Evolutionary conservation across 2,329 filamentous ascomycete genomes (phyloP), one percentile per base, ranked within the genome.

Genomic region (Diplodia sapinea): DNA sequence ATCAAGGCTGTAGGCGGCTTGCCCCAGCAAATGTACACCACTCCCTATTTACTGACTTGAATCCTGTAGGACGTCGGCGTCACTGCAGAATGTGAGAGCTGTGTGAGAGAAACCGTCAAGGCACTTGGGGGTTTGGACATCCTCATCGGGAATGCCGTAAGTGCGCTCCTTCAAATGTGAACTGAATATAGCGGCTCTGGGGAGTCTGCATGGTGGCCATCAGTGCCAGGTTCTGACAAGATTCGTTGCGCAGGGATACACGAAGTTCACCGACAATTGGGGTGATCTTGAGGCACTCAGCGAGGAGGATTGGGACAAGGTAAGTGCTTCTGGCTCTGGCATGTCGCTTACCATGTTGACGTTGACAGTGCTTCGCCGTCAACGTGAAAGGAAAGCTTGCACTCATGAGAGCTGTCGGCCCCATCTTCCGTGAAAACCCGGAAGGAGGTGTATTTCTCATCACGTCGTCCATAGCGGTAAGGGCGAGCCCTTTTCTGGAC

Each of bases 71-170:
- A 94, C 76, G 83, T 91, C 54, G 87, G 86, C 17, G 80, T 82
- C 6, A 83, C 86, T 40, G 77, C 80, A 1, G 89, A 91, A 31
- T 87, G 91, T 70, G 77, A 82, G 59, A 80, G 81, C 0, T 82
- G 89, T 0, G 86, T 94, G 0, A 78, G 84, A 20, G 83, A 89
- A 54, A 85, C 87, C 1, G 82, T 89, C 57, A 79, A 83, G 31
- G 78, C 78, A n/a, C 82, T 92, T 70, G 90, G 89, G 4, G 87
- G 89, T 1, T 77, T 95, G n/a, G 91, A 95, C 78, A 84, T 93
- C 50, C 82, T 95, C 55, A 87, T 94, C 73, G 91, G 89, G 2
- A 95, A 95, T 77, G 90, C 90, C 20, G 86, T 88, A 73, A 56
- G 82, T 76, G 47, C 17, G 7, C 38, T 9, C 38, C n/a, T 40